These are phyloP conservation scores for Aspergillus fumigatus DNA, from an alignment of 2,329 filamentous ascomycete species.

Conservation along the genomic window DNA sequence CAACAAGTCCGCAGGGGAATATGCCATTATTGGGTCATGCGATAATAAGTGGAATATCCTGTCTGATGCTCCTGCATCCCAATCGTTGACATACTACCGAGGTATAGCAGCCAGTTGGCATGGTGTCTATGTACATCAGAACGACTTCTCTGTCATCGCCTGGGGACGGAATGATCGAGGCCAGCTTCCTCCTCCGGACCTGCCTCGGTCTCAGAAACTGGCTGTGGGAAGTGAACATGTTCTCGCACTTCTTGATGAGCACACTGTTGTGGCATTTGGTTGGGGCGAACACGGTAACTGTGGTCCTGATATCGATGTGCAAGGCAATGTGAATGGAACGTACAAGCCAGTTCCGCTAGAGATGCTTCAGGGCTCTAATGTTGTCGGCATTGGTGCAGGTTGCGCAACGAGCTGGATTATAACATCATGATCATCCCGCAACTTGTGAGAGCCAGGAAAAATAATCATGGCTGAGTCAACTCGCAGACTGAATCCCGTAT, in stretches of 20 bases:
- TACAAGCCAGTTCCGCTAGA: constrained; percentile 64
- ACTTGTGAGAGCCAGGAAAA: not conserved
- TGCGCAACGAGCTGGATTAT: constrained; percentile 83
- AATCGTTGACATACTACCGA: constrained; percentile 50
- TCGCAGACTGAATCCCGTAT: not conserved
- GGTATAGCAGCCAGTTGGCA: constrained; percentile 77
- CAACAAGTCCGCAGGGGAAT: constrained; percentile 50
- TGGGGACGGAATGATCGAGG: constrained; percentile 88
- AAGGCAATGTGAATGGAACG: constrained; percentile 63
- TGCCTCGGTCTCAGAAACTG: constrained; percentile 60
- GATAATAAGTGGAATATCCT: constrained; percentile 63
- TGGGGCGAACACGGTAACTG: constrained; percentile 99
- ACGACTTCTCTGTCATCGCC: constrained; percentile 57
- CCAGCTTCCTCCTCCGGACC: constrained; percentile 62
- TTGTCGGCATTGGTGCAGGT: constrained; percentile 69
- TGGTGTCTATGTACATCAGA: constrained; percentile 65
- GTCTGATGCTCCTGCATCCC: constrained; percentile 49
- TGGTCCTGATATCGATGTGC: constrained; percentile 59
- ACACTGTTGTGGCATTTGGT: constrained; percentile 77
- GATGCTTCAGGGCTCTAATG: constrained; percentile 47
- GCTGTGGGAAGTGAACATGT: constrained; percentile 86
- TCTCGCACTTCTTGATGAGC: constrained; percentile 63
- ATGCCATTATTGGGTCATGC: constrained; percentile 63
- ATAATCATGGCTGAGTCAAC: not conserved
- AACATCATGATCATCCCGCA: constrained; percentile 17